Evolutionary conservation across 371 early-diverging fungal genomes (phyloP).

Genomic region (Coemansia sp.): DNA sequence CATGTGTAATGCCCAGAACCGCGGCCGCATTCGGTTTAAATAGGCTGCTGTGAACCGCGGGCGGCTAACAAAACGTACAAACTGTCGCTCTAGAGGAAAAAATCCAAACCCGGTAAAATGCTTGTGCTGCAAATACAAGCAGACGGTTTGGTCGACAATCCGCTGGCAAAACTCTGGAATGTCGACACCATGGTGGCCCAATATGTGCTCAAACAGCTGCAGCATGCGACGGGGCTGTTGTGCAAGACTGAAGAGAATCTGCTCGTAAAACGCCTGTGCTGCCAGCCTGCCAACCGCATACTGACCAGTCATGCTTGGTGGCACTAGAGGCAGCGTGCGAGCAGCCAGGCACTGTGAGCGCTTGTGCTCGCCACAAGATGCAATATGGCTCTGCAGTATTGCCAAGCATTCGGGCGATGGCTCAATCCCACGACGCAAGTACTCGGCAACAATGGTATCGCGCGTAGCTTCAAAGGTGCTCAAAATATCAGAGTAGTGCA

Average conservation of each 20-base stretch:
- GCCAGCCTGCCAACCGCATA: not conserved
- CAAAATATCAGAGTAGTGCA: slow-evolving; percentile 1
- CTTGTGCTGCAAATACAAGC: slow-evolving; percentile 11
- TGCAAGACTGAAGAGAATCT: slow-evolving; percentile 1
- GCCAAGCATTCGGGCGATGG: slow-evolving; percentile 20
- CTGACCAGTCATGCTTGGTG: slow-evolving; percentile 8
- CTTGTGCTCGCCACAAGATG: not conserved
- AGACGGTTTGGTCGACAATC: slow-evolving; percentile 18
- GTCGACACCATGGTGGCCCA: slow-evolving; percentile 19
- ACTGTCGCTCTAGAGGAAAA: slow-evolving; percentile 23
- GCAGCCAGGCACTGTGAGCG: slow-evolving; percentile 11
- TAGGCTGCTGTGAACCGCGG: slow-evolving; percentile 19
- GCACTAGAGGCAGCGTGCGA: slow-evolving; percentile 11
- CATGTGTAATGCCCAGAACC: slow-evolving; percentile 36
- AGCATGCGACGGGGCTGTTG: slow-evolving; percentile 12
- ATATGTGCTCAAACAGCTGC: slow-evolving; percentile 20
- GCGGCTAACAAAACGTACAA: slow-evolving; percentile 17
- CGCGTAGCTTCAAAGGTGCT: slow-evolving; percentile 4
- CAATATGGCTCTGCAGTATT: slow-evolving; percentile 17
- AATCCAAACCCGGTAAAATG: slow-evolving; percentile 23
- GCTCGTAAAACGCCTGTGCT: slow-evolving; percentile 26
- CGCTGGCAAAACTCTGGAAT: slow-evolving; percentile 9
- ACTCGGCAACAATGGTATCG: slow-evolving; percentile 11
- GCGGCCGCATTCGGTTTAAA: slow-evolving; percentile 10
- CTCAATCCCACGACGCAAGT: slow-evolving; percentile 23